These are phyloP conservation scores for Musa schizocarpa DNA, from an alignment of 176 grass and related monocot species.

Conservation along the genomic window DNA sequence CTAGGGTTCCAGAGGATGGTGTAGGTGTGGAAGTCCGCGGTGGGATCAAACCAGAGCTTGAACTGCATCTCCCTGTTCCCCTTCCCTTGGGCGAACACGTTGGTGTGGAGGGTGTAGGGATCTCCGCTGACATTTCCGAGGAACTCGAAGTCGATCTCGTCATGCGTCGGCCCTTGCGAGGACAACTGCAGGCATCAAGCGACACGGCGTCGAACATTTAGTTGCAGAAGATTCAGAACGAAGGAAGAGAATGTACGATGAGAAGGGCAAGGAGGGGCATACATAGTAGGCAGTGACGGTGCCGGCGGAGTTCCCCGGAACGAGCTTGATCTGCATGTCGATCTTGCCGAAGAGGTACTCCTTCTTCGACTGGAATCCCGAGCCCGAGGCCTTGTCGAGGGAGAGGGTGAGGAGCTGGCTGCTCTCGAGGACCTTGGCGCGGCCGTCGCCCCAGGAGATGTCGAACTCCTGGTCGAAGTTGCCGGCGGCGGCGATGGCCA, in stretches of 20 bases:
- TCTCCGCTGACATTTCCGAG: background rate
- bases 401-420: background rate
- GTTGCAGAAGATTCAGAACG: background rate
- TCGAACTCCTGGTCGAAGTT: background rate
- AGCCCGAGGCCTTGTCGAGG: background rate
- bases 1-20: constrained; percentile 12
- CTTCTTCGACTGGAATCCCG: constrained; percentile 9
- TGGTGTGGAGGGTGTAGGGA: background rate
- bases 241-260: background rate
- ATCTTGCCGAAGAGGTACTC: constrained; percentile 6
- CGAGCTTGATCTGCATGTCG: constrained; percentile 10
- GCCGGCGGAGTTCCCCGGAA: constrained; percentile 4
- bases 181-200: background rate
- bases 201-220: background rate
- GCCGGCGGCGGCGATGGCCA: background rate
- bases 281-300: constrained; percentile 14
- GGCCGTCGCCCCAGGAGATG: background rate
- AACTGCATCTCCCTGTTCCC: constrained; percentile 1
- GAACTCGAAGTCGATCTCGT: constrained; percentile 9
- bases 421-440: background rate
- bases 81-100: constrained; percentile 2
- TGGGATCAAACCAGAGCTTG: constrained; percentile 14
- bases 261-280: background rate
- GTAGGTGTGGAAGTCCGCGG: constrained; percentile 15
- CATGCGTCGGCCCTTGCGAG: background rate